Evolutionary conservation across 768 basidiomycete species (phyloP), one percentile per base, ranked within the genome.

Genomic region (Amanita pseudoporphyria): DNA sequence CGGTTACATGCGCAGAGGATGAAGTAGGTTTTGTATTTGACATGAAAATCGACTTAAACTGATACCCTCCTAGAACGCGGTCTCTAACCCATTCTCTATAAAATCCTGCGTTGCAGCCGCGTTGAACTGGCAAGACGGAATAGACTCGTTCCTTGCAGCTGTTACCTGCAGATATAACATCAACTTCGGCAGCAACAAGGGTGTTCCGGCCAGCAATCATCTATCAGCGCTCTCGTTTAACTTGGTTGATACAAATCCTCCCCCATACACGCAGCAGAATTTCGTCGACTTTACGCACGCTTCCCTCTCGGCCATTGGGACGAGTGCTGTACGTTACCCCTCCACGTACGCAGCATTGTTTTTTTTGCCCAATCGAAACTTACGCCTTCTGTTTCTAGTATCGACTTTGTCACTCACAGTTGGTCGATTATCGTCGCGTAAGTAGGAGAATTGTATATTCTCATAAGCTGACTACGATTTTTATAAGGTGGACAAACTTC

Each of bases 401-500:
- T 43, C n/a, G 45, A 50, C 6, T 37, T 40, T 7, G 24, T 54
- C 7, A 39, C 38, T 9, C 33, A 43, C 14, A 33, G 41, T 18
- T 52, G 53, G 53, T 40, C 45, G 5, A 35, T 54, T 26, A 54
- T 52, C 14, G 46, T 52, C 9, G 50, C 53, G 51, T 47, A 38
- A 38, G 43, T 32, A 14, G n/a, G 16, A 2, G 12, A 7, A 28
- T 43, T 14, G 2, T 18, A 7, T n/a, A 22, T 38, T 24, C 26
- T 6, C 33, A 2, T 4, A 16, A 30, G 14, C 9, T 35, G 7
- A 41, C 9, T 21, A 21, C 9, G 5, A 12, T 9, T 30, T 37
- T 16, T 36, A 49, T 47, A 42, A 54, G 53, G 2, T 51, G 53
- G 53, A 54, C 51, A 3, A 54, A 52, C 35, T 52, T 54, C 35